phyloP scores from a whole-genome alignment of 805 yeast species.

The Kodamaea restingae region DNA sequence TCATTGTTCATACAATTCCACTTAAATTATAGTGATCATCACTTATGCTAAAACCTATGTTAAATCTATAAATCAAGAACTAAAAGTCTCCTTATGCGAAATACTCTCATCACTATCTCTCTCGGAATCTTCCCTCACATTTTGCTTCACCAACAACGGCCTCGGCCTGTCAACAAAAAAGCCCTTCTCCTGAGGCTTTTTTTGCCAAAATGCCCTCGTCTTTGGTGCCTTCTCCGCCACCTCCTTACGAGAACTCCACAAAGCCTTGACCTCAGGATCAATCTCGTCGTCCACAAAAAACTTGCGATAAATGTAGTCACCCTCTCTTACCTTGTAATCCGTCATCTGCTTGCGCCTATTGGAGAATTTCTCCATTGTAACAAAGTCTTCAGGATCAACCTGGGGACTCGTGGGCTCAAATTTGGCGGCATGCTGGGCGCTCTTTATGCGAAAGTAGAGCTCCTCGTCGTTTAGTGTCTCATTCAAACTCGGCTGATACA shows the following conservation, averaged over 20 bases:
- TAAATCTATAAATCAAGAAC: constrained; percentile 1
- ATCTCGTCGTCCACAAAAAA: constrained; percentile 37
- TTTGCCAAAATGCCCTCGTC: background rate
- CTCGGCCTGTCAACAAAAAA: constrained; percentile 37
- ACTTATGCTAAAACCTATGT: background rate
- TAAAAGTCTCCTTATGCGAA: constrained; percentile 1
- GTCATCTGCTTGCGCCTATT: constrained; percentile 19
- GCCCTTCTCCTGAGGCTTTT: constrained; percentile 14
- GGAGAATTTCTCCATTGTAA: constrained; percentile 9
- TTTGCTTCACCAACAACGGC: constrained; percentile 21
- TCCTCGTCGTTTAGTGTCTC: constrained; percentile 14
- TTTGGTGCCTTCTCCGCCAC: constrained; percentile 1
- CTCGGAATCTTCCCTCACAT: background rate
- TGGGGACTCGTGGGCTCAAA: background rate
- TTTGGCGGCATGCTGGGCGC: constrained; percentile 11
- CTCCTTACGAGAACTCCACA: constrained; percentile 47
- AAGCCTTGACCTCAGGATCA: constrained; percentile 48
- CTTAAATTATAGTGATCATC: too few species aligned
- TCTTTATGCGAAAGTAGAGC: constrained; percentile 15
- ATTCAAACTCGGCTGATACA: constrained; percentile 6
- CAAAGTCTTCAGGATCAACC: constrained; percentile 3
- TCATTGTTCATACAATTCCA: too few species aligned
- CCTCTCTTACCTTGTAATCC: constrained; percentile 60
- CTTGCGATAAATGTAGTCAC: constrained; percentile 48
- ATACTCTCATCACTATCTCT: background rate